Evolutionary conservation across 2,329 filamentous ascomycete species (phyloP).

Genomic region (Aphanocladium album): DNA sequence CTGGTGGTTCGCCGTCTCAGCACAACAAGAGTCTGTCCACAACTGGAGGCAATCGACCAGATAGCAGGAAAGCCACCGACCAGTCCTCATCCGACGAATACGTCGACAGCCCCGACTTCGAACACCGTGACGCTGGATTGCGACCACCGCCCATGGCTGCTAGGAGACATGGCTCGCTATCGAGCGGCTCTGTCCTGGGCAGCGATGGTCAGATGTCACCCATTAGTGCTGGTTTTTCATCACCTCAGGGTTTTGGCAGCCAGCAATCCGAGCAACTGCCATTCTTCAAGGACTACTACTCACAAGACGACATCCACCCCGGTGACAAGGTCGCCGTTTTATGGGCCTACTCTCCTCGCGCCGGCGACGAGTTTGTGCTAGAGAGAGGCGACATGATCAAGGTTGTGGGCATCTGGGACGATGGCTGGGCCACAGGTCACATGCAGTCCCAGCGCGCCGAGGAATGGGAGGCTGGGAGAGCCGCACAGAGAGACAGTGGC

Average conservation of each 20-base stretch:
- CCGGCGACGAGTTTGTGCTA: constrained; percentile 85
- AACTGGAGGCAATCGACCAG: constrained; percentile 28
- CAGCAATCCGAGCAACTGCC: constrained; percentile 93
- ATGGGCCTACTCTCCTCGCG: constrained; percentile 95
- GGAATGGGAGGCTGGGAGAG: constrained; percentile 75
- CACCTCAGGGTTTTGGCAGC: constrained; percentile 75
- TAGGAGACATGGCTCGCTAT: constrained; percentile 82
- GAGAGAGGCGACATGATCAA: constrained; percentile 98
- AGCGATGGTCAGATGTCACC: constrained; percentile 70
- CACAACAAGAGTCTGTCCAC: constrained; percentile 37
- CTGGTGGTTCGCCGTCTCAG: constrained; percentile 54
- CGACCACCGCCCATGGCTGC: constrained; percentile 53
- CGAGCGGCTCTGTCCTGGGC: constrained; percentile 73
- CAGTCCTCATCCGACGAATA: constrained; percentile 69
- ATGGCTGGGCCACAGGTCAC: constrained; percentile 95
- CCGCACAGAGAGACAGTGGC: constrained; percentile 84
- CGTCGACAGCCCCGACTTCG: constrained; percentile 66
- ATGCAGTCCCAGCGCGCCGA: constrained; percentile 78
- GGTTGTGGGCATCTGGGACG: constrained; percentile 97
- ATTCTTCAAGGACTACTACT: constrained; percentile 99
- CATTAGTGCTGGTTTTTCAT: constrained; percentile 70
- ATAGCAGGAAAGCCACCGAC: constrained; percentile 42
- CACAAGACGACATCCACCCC: constrained; percentile 89
- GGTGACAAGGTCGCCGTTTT: constrained; percentile 85
- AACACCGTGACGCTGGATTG: constrained; percentile 50